Percentiles rank a stretch among this genome's conserved stretches.
phyloP scores from a whole-genome alignment of 768 basidiomycete genomes.

The Strobilomyces dryophilus region DNA sequence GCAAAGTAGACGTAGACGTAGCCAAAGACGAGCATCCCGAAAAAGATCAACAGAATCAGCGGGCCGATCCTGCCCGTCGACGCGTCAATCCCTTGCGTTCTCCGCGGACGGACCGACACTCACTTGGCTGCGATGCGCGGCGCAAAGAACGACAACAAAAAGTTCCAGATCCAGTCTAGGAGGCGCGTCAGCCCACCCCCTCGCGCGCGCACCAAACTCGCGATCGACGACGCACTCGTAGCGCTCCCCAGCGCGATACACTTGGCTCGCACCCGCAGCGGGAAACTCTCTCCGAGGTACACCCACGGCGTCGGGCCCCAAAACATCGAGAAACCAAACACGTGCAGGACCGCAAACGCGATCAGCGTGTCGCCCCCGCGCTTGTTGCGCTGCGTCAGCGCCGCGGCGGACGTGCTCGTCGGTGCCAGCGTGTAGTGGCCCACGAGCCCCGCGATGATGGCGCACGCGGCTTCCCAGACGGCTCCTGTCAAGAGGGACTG shows the following conservation, averaged over 20 bases:
- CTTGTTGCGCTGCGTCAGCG: conserved; percentile 51
- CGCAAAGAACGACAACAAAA: conserved; percentile 67
- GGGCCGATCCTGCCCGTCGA: conserved; percentile 52
- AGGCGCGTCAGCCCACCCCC: no score
- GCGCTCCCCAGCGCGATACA: conserved; percentile 69
- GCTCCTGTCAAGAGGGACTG: conserved; percentile 38
- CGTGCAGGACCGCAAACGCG: conserved; percentile 71
- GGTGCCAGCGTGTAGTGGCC: conserved; percentile 68
- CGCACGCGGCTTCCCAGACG: conserved; percentile 52
- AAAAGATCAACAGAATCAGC: conserved; percentile 74
- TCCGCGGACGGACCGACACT: no score
- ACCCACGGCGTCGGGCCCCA: conserved; percentile 79
- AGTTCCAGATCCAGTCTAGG: conserved; percentile 67
- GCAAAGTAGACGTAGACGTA: conserved; percentile 73
- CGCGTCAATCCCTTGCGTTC: no score
- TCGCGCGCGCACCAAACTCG: no score
- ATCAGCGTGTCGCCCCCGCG: conserved; percentile 51
- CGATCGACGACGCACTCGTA: conserved; percentile 37
- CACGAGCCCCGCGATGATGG: conserved; percentile 64
- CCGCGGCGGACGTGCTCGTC: conserved; percentile 38
- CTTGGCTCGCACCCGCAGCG: conserved; percentile 71
- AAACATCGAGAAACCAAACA: conserved; percentile 66
- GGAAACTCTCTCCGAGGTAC: conserved; percentile 79
- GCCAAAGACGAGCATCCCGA: conserved; percentile 67
- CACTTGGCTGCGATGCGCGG: conserved; percentile 59